A percentile compares a stretch with the other conserved stretches of the same genome.
Evolutionary conservation across 2,329 filamentous ascomycete species (phyloP).

Genomic region (Beauveria rudraprayagi): DNA sequence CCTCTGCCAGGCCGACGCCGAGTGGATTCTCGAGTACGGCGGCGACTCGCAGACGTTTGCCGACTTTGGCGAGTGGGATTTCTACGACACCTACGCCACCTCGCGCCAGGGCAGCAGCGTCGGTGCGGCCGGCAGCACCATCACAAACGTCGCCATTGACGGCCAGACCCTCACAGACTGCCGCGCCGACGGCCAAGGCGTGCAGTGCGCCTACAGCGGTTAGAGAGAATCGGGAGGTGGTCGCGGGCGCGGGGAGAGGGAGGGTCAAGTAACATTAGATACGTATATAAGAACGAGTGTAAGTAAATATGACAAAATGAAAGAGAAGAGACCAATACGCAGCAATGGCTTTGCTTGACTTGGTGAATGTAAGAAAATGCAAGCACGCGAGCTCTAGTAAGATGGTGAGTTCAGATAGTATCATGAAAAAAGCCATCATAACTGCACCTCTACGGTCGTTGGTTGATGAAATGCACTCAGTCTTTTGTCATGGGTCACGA

Average conservation of each 20-base stretch:
- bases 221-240: neutral
- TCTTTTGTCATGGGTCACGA: no score
- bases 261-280: neutral
- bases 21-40: slow-evolving; percentile 47
- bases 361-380: no score
- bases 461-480: no score
- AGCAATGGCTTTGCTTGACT: no score
- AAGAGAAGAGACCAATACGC: neutral
- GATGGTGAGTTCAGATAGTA: no score
- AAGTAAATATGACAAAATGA: neutral
- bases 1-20: slow-evolving; percentile 45
- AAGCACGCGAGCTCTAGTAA: no score
- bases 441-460: no score
- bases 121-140: slow-evolving; percentile 22
- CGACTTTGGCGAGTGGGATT: slow-evolving; percentile 11
- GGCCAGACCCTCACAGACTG: neutral
- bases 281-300: neutral
- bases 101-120: slow-evolving; percentile 25
- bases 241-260: neutral
- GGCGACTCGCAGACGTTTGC: slow-evolving; percentile 16
- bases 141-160: neutral
- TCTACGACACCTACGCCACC: slow-evolving; percentile 1
- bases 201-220: neutral
- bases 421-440: no score
- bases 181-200: neutral